A percentile compares a stretch with the other conserved stretches of the same genome.
These are phyloP conservation scores for Linum tenue DNA, from an alignment of 345 rosid species.

Conservation along the genomic window DNA sequence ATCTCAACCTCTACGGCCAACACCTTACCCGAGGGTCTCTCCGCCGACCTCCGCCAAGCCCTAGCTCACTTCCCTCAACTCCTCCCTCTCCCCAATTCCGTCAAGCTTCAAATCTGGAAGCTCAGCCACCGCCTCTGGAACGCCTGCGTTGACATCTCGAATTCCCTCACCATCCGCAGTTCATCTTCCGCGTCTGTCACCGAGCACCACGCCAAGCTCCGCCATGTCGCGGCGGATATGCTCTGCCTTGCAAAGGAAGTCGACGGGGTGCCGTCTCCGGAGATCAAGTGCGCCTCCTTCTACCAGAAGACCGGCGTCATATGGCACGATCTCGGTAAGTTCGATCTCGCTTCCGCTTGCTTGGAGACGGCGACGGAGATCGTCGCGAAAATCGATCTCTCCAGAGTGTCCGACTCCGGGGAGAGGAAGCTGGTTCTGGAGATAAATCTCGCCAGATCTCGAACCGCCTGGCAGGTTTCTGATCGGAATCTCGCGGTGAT, in stretches of 20 bases:
- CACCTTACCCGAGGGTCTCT: slow-evolving; percentile 30
- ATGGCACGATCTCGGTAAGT: slow-evolving; percentile 52
- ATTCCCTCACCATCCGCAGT: slow-evolving; percentile 36
- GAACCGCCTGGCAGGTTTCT: slow-evolving; percentile 69
- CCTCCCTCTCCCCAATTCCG: slow-evolving; percentile 51
- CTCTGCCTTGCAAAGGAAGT: slow-evolving; percentile 53
- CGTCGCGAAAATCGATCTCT: slow-evolving; percentile 45
- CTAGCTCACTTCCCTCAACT: slow-evolving; percentile 47
- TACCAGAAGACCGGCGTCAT: slow-evolving; percentile 65
- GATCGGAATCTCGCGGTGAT: slow-evolving; percentile 73
- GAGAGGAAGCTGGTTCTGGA: slow-evolving; percentile 66
- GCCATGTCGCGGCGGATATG: slow-evolving; percentile 85
- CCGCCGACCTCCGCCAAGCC: slow-evolving; percentile 44
- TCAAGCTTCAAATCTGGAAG: slow-evolving; percentile 76
- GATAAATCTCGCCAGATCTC: slow-evolving; percentile 75
- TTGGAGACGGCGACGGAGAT: slow-evolving; percentile 80
- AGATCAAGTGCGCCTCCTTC: slow-evolving; percentile 62
- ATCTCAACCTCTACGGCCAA: slow-evolving; percentile 21
- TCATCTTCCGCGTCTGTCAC: slow-evolving; percentile 24
- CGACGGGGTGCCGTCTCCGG: slow-evolving; percentile 67
- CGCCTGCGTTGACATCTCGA: slow-evolving; percentile 82
- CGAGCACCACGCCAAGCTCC: slow-evolving; percentile 37
- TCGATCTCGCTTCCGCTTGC: slow-evolving; percentile 75
- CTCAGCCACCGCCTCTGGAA: slow-evolving; percentile 94
- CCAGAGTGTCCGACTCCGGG: slow-evolving; percentile 40